Conservation (phyloP, 495 filamentous ascomycete species). For the Arthonia radiata region DNA sequence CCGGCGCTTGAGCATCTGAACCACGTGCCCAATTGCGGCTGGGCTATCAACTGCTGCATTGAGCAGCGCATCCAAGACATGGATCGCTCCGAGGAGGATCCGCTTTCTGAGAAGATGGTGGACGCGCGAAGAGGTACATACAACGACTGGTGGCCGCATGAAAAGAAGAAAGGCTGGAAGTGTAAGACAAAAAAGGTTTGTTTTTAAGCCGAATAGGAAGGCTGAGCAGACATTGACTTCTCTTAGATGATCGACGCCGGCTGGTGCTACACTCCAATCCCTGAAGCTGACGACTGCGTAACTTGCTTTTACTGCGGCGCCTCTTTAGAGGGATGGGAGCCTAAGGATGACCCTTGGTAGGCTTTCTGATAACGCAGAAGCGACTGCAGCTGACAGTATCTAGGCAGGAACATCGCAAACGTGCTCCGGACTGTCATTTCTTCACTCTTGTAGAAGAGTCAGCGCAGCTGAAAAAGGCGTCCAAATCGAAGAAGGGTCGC, state of each 20-base stretch:
- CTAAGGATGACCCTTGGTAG: slow-evolving; percentile 68
- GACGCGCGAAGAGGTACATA: slow-evolving; percentile 67
- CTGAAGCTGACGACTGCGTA: slow-evolving; percentile 58
- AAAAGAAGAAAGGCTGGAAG: slow-evolving; percentile 64
- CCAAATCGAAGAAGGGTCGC: slow-evolving; percentile 3
- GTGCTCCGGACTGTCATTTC: slow-evolving; percentile 59
- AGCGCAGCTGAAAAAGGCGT: slow-evolving; percentile 9
- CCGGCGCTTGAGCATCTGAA: slow-evolving; percentile 65
- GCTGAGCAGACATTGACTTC: slow-evolving; percentile 5
- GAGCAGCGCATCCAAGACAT: slow-evolving; percentile 38
- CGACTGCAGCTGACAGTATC: slow-evolving; percentile 10
- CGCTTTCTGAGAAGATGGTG: slow-evolving; percentile 37
- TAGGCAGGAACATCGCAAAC: slow-evolving; percentile 66
- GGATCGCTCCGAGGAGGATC: slow-evolving; percentile 36
- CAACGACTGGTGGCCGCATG: slow-evolving; percentile 58
- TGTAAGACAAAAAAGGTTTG: slow-evolving; percentile 68
- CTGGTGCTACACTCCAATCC: slow-evolving; percentile 74
- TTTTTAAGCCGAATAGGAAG: slow-evolving; percentile 1
- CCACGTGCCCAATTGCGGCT: slow-evolving; percentile 58
- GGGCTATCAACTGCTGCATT: slow-evolving; percentile 59
- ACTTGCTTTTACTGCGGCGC: slow-evolving; percentile 74
- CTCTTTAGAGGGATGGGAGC: slow-evolving; percentile 76
- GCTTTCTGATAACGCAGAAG: slow-evolving; percentile 2
- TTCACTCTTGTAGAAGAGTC: slow-evolving; percentile 31
- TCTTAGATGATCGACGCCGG: slow-evolving; percentile 67